A percentile compares a stretch with the other conserved stretches of the same genome.
Conservation (phyloP, 305 asterid genomes). For the Solanum aculeatissimum region DNA sequence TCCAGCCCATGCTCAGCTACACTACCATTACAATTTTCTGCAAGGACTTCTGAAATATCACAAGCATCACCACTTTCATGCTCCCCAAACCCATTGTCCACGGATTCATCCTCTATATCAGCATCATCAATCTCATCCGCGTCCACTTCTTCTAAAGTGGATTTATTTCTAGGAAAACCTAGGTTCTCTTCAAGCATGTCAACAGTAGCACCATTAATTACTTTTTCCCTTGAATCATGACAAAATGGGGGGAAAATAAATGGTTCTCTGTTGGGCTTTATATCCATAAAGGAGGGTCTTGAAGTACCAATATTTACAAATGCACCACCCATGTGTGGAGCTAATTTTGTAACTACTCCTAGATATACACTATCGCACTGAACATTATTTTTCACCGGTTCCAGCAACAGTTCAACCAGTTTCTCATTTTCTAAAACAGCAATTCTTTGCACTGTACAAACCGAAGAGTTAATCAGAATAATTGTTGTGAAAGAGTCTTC, state of each 20-base stretch:
- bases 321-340: slow-evolving; percentile 95
- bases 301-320: slow-evolving; percentile 91
- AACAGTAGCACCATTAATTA: slow-evolving; percentile 20
- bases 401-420: slow-evolving; percentile 84
- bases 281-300: slow-evolving; percentile 83
- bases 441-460: slow-evolving; percentile 95
- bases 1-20: slow-evolving; percentile 25
- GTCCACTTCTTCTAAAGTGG: slow-evolving; percentile 39
- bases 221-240: slow-evolving; percentile 28
- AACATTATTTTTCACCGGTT: slow-evolving; percentile 88
- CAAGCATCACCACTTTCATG: slow-evolving; percentile 29
- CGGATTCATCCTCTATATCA: slow-evolving; percentile 52
- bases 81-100: slow-evolving; percentile 39
- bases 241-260: slow-evolving; percentile 56
- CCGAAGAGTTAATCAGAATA: slow-evolving; percentile 85
- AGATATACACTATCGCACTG: slow-evolving; percentile 86
- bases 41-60: slow-evolving; percentile 32
- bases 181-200: slow-evolving; percentile 24
- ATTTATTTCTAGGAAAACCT: slow-evolving; percentile 27
- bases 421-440: slow-evolving; percentile 79
- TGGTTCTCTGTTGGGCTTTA: slow-evolving; percentile 56
- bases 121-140: slow-evolving; percentile 53
- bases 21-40: slow-evolving; percentile 55
- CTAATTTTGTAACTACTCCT: slow-evolving; percentile 78
- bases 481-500: slow-evolving; percentile 50